These are phyloP conservation scores for Talaromyces amestolkiae DNA, from an alignment of 2,329 filamentous ascomycete genomes.

Conservation along the genomic window DNA sequence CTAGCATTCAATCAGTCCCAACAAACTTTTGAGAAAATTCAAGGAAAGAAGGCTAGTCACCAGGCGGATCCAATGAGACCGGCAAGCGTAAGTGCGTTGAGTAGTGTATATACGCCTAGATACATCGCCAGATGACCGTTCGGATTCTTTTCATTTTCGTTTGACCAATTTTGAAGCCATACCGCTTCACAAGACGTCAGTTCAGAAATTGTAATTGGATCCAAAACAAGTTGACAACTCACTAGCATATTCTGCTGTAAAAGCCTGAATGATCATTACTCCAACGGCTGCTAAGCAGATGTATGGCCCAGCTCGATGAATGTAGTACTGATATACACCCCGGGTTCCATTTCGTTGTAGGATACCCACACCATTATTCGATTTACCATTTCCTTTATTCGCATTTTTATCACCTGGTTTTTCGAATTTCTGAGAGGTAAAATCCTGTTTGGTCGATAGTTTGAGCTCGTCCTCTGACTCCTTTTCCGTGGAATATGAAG, in stretches of 20 bases:
- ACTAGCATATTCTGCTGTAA: slow-evolving; percentile 11
- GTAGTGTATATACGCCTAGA: slow-evolving; percentile 19
- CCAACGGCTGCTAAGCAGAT: not conserved
- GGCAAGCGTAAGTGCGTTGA: slow-evolving; percentile 17
- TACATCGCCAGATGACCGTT: slow-evolving; percentile 20
- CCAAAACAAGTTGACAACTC: not conserved
- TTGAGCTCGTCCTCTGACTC: not conserved
- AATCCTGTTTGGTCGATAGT: not conserved
- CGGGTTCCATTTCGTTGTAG: not conserved
- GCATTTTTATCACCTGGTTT: not conserved
- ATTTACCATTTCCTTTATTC: not conserved
- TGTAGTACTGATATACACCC: slow-evolving; percentile 14
- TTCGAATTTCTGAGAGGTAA: not conserved
- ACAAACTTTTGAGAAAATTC: not conserved
- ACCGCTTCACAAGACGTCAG: slow-evolving; percentile 16
- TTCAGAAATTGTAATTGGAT: not conserved
- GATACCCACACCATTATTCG: not conserved
- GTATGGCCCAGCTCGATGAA: slow-evolving; percentile 7
- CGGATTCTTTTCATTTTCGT: slow-evolving; percentile 20
- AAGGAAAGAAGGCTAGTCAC: not conserved
- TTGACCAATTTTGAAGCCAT: slow-evolving; percentile 21
- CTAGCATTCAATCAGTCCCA: not conserved
- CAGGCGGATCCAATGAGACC: slow-evolving; percentile 3
- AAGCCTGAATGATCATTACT: not conserved
- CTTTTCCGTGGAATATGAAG: not conserved